Conservation (phyloP, 192 early-diverging fungal species). For the Coemansia sp. region DNA sequence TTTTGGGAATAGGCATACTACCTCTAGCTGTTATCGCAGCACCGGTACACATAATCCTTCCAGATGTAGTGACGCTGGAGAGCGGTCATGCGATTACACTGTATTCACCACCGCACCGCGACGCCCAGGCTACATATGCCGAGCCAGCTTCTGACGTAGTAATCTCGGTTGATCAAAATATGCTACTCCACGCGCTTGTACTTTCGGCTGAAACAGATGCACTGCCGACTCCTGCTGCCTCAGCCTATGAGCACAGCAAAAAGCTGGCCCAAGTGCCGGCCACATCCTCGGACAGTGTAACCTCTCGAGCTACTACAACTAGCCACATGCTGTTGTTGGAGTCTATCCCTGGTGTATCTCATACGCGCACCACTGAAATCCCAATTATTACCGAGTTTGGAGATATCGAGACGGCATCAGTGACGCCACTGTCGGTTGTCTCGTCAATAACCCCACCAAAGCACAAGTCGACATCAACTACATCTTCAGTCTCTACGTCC, state of each 20-base stretch:
- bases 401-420: background rate
- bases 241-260: slow-evolving; percentile 3
- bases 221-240: background rate
- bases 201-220: background rate
- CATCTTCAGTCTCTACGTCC: background rate
- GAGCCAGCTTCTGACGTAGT: slow-evolving; percentile 5
- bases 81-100: slow-evolving; percentile 20
- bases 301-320: background rate
- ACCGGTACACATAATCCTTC: slow-evolving; percentile 31
- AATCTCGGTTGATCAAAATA: slow-evolving; percentile 30
- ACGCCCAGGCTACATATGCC: background rate
- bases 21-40: slow-evolving; percentile 8
- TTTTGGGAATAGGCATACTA: background rate
- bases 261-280: background rate
- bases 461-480: background rate
- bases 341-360: slow-evolving; percentile 8
- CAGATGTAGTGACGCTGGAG: slow-evolving; percentile 31
- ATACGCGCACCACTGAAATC: slow-evolving; percentile 24
- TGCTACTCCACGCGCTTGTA: slow-evolving; percentile 20
- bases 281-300: background rate
- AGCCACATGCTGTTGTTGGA: background rate
- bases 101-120: slow-evolving; percentile 15
- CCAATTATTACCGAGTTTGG: slow-evolving; percentile 22
- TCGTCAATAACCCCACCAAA: background rate
- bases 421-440: too few species aligned